A percentile compares a stretch with the other conserved stretches of the same genome.
Conservation (phyloP, 2,329 filamentous ascomycete species). For the Verticillium alfalfae region DNA sequence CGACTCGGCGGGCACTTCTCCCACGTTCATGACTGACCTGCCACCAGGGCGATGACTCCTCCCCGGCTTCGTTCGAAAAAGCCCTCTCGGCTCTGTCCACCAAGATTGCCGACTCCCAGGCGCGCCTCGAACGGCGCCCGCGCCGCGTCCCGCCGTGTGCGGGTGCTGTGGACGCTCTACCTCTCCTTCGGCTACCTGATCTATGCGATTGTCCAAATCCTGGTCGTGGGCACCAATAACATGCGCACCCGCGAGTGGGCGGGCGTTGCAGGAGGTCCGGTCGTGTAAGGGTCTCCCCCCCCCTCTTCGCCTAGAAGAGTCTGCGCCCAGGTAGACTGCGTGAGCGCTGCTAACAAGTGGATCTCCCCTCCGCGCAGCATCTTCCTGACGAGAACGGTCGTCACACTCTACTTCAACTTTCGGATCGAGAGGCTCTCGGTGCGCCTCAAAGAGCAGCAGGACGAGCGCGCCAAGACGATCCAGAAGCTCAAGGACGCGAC, state of each 20-base stretch:
- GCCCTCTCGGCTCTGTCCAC: slow-evolving; percentile 72
- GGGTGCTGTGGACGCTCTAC: slow-evolving; percentile 86
- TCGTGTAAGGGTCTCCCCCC: slow-evolving; percentile 51
- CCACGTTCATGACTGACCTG: neutral
- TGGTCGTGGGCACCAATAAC: slow-evolving; percentile 80
- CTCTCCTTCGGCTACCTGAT: slow-evolving; percentile 86
- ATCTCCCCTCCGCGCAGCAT: slow-evolving; percentile 50
- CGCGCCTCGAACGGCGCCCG: slow-evolving; percentile 68
- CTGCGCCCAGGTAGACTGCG: neutral
- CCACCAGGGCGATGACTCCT: slow-evolving; percentile 66
- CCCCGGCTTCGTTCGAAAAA: slow-evolving; percentile 90
- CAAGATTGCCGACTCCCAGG: slow-evolving; percentile 73
- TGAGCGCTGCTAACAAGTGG: slow-evolving; percentile 1
- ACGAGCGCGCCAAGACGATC: slow-evolving; percentile 80
- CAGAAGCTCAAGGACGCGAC: slow-evolving; percentile 92
- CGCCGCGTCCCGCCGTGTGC: slow-evolving; percentile 68
- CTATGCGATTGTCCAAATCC: slow-evolving; percentile 71
- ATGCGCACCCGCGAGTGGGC: slow-evolving; percentile 75
- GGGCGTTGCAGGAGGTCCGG: slow-evolving; percentile 70
- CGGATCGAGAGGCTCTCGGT: slow-evolving; percentile 65
- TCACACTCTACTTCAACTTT: slow-evolving; percentile 73
- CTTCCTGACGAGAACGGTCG: slow-evolving; percentile 62
- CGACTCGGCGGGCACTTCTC: too few species aligned
- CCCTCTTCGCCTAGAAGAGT: neutral
- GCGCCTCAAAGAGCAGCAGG: slow-evolving; percentile 68